Percentiles rank a stretch among this genome's conserved stretches.
These are phyloP conservation scores for Phytopythium boreale DNA, from an alignment of 352 stramenopile genomes.

Conservation along the genomic window DNA sequence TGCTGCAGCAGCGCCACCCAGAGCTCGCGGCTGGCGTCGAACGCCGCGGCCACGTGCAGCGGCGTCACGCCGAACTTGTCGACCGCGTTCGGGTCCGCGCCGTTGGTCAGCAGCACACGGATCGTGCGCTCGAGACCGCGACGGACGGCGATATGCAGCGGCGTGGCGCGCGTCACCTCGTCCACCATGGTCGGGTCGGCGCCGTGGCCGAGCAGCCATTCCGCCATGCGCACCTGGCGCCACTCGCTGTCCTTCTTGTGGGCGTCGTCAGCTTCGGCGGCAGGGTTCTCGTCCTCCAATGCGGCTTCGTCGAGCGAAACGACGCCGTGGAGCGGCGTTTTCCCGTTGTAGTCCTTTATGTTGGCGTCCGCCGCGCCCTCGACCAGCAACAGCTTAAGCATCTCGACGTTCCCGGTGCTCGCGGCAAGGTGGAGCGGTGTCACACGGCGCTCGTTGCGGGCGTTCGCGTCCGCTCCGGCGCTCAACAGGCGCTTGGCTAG, in stretches of 20 bases:
- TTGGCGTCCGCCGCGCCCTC: no score
- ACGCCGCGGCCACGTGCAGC: background rate
- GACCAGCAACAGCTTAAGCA: no score
- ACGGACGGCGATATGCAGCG: no score
- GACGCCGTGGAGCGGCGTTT: constrained; percentile 1
- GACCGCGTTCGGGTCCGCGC: constrained; percentile 1
- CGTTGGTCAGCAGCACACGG: background rate
- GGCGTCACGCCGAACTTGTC: constrained; percentile 7
- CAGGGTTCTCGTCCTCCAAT: background rate
- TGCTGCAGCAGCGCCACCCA: constrained; percentile 8
- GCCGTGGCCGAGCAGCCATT: background rate
- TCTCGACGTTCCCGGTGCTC: no score
- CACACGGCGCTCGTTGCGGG: no score
- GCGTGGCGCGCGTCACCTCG: background rate
- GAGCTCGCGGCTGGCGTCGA: background rate
- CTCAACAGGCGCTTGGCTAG: no score
- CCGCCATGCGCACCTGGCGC: background rate
- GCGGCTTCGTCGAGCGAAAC: background rate
- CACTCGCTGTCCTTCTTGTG: background rate
- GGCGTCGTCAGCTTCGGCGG: background rate
- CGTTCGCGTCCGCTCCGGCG: no score
- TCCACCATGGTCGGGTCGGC: background rate
- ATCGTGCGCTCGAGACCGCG: no score
- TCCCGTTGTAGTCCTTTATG: no score
- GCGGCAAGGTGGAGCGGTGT: no score